These are phyloP conservation scores for Heterobasidion irregulare DNA, from an alignment of 1,284 basidiomycete genomes.

Conservation along the genomic window DNA sequence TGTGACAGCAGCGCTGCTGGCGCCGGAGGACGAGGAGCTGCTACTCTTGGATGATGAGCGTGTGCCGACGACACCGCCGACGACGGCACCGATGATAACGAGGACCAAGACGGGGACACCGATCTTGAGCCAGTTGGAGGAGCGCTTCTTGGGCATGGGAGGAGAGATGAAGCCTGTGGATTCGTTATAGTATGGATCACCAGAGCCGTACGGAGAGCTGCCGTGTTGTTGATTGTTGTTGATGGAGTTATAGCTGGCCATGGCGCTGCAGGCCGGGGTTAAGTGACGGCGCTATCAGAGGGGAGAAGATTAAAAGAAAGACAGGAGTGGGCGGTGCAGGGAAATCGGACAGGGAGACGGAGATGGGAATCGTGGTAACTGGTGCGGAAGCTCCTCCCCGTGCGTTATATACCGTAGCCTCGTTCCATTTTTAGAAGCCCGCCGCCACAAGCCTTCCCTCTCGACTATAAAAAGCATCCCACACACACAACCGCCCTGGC, in stretches of 20 bases:
- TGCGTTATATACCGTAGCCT: background rate
- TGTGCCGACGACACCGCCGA: slow-evolving; percentile 71
- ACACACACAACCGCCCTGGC: too few species aligned
- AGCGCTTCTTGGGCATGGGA: slow-evolving; percentile 25
- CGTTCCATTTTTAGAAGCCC: slow-evolving; percentile 1
- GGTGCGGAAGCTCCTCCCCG: too few species aligned
- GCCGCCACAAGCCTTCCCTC: background rate
- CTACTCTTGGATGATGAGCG: slow-evolving; percentile 32
- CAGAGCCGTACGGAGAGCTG: slow-evolving; percentile 39
- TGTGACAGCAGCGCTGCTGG: slow-evolving; percentile 17
- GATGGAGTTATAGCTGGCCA: slow-evolving; percentile 40
- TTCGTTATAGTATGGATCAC: slow-evolving; percentile 58
- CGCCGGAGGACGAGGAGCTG: slow-evolving; percentile 5
- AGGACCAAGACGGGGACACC: slow-evolving; percentile 56
- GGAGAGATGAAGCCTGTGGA: slow-evolving; percentile 62
- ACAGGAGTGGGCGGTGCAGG: slow-evolving; percentile 14
- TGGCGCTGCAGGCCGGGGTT: slow-evolving; percentile 15
- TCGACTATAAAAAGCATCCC: background rate
- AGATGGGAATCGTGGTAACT: background rate
- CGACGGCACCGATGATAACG: slow-evolving; percentile 67
- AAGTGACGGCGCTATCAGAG: slow-evolving; percentile 2
- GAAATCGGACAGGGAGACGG: background rate
- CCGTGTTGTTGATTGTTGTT: slow-evolving; percentile 18
- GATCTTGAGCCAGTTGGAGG: slow-evolving; percentile 56
- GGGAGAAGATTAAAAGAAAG: slow-evolving; percentile 18